Evolutionary conservation across 2,329 filamentous ascomycete genomes (phyloP).

Genomic region (Fusarium pseudonygamai): DNA sequence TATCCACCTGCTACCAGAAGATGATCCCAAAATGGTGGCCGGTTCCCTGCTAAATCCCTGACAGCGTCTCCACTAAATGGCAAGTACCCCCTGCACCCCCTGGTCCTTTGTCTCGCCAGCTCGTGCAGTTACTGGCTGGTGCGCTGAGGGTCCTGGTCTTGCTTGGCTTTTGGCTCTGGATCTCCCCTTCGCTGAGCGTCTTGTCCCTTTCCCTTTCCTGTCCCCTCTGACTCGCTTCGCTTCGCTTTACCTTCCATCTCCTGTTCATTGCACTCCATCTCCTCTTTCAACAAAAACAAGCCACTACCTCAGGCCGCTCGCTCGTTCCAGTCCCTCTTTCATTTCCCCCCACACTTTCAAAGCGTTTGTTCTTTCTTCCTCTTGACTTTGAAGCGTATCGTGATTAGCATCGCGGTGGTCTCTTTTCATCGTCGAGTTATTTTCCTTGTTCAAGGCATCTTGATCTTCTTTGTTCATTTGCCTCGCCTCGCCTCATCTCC

Average conservation of each 20-base stretch:
- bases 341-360: constrained; percentile 43
- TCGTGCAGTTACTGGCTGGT: constrained; percentile 26
- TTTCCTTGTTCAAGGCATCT: not conserved
- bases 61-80: constrained; percentile 12
- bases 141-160: constrained; percentile 1
- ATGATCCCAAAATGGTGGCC: constrained; percentile 29
- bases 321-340: constrained; percentile 55
- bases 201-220: constrained; percentile 35
- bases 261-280: constrained; percentile 42
- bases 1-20: constrained; percentile 18
- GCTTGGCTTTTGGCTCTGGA: constrained; percentile 11
- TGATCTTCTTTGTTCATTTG: not conserved
- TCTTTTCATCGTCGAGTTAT: constrained; percentile 32
- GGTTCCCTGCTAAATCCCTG: constrained; percentile 27
- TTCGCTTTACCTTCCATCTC: constrained; percentile 36
- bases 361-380: constrained; percentile 38
- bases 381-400: constrained; percentile 31
- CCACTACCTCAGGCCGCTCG: constrained; percentile 49
- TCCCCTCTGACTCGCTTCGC: constrained; percentile 40
- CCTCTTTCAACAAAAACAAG: constrained; percentile 55
- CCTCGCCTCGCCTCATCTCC: not conserved
- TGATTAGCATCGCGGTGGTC: constrained; percentile 1
- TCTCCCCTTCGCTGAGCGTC: constrained; percentile 30
- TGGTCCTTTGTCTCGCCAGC: constrained; percentile 23
- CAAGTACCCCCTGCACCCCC: constrained; percentile 26